These are phyloP conservation scores for Eruca vesicaria DNA, from an alignment of 441 rosid genomes.

Conservation along the genomic window DNA sequence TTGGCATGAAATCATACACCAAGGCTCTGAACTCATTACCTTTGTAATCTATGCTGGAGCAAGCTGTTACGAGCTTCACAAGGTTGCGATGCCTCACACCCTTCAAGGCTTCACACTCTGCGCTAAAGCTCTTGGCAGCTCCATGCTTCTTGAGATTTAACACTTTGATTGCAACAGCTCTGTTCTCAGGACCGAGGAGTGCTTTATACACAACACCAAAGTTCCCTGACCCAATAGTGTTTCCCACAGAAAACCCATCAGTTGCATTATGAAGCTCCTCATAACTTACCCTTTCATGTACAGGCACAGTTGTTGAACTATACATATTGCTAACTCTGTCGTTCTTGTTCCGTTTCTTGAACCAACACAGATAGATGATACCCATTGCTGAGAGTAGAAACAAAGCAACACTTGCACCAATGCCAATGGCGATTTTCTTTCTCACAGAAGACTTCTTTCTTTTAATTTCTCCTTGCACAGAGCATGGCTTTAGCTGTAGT, in stretches of 20 bases:
- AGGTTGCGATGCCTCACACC: neutral
- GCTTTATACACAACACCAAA: slow-evolving; percentile 1
- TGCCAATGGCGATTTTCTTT: neutral
- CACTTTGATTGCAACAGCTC: neutral
- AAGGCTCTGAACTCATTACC: neutral
- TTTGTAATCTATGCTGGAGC: neutral
- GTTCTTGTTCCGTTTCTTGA: neutral
- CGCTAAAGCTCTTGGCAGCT: neutral
- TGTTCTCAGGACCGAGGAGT: neutral
- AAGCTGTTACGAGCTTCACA: neutral
- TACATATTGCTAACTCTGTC: neutral
- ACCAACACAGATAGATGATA: neutral
- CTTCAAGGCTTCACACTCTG: neutral
- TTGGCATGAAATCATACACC: neutral
- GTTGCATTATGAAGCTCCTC: neutral
- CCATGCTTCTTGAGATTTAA: neutral
- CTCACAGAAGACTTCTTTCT: neutral
- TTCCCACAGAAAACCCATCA: neutral
- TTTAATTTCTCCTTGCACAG: neutral
- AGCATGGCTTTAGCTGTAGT: neutral
- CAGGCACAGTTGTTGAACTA: neutral
- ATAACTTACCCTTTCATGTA: neutral
- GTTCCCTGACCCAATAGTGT: neutral
- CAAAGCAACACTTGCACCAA: neutral
- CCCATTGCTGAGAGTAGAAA: neutral